These are phyloP conservation scores for Beauveria asiatica DNA, from an alignment of 2,329 filamentous ascomycete genomes.

Conservation along the genomic window DNA sequence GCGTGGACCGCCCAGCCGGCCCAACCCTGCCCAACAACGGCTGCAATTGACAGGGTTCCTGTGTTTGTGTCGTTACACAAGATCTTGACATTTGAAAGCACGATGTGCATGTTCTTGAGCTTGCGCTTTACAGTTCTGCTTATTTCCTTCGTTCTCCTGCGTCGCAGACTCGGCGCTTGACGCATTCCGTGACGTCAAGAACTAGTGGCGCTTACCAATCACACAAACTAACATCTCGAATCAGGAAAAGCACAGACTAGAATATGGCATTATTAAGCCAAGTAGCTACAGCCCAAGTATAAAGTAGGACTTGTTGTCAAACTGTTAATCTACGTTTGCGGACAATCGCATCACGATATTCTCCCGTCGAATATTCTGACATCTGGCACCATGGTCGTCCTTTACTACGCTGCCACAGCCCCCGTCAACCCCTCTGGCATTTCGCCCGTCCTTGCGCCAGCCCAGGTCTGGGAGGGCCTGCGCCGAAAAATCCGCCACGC, in stretches of 20 bases:
- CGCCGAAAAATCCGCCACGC: conserved; percentile 21
- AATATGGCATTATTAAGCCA: not conserved
- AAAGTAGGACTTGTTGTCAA: not conserved
- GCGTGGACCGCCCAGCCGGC: not conserved
- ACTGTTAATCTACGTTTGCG: no score
- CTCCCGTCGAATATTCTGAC: not conserved
- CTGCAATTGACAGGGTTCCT: not conserved
- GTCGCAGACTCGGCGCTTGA: not conserved
- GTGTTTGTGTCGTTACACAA: not conserved
- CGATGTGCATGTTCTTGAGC: not conserved
- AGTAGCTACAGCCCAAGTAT: not conserved
- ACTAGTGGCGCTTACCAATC: not conserved
- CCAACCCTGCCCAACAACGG: not conserved
- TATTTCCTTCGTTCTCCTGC: not conserved
- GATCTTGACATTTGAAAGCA: not conserved
- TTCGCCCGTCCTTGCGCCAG: conserved; percentile 16
- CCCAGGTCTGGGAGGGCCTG: conserved; percentile 23
- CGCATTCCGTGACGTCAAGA: conserved; percentile 1
- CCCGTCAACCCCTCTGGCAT: conserved; percentile 21
- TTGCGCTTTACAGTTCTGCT: not conserved
- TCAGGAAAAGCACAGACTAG: not conserved
- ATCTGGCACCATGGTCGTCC: not conserved
- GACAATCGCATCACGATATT: no score
- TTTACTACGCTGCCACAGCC: conserved; percentile 19
- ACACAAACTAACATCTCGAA: not conserved